Evolutionary conservation across 2,329 filamentous ascomycete genomes (phyloP), one percentile per base, ranked within the genome.

Genomic region (Aspergillus jensenii): DNA sequence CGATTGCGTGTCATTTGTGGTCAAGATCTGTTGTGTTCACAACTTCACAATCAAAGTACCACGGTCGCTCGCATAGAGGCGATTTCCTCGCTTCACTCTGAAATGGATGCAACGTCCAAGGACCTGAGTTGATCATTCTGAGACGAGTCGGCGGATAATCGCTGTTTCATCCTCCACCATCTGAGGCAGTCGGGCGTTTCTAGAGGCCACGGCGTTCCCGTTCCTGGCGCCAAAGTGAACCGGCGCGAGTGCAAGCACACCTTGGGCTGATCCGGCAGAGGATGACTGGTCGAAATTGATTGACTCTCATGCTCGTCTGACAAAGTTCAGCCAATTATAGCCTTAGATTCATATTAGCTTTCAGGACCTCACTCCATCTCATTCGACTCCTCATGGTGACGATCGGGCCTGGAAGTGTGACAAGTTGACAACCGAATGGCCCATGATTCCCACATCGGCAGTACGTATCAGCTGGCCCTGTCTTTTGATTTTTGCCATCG

Each of bases 151-250:
- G 40, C 40, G 46, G 45, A 12, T 47, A 52, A 51, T 33, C 14
- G 23, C 52, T 61, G 63, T 65, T 64, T 65, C 62, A 65, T 59
- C 54, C 52, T 55, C 61, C 39, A 59, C 61, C 44, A 47, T 35
- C 58, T 55, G 58, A 58, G 50, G 61, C 60, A 59, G 55, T 52
- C 59, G 61, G 61, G 35, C 43, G 51, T 62, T 64, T 62, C 54
- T 53, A 62, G 46, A 58, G 59, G 57, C 52, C 56, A 55, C 59
- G 52, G 50, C 60, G 44, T 48, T 58, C 45, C 61, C 56, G 62
- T 66, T 61, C 61, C 62, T 66, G 62, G 59, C 56, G 37, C 59
- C 47, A 59, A 62, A 51, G 41, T 23, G 54, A 57, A 39, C 55
- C 39, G 57, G 57, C 47, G 50, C 58, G 6, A 52, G 17, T 44